Conservation (phyloP, 2,329 filamentous ascomycete species). For the Colletotrichum sp. region DNA sequence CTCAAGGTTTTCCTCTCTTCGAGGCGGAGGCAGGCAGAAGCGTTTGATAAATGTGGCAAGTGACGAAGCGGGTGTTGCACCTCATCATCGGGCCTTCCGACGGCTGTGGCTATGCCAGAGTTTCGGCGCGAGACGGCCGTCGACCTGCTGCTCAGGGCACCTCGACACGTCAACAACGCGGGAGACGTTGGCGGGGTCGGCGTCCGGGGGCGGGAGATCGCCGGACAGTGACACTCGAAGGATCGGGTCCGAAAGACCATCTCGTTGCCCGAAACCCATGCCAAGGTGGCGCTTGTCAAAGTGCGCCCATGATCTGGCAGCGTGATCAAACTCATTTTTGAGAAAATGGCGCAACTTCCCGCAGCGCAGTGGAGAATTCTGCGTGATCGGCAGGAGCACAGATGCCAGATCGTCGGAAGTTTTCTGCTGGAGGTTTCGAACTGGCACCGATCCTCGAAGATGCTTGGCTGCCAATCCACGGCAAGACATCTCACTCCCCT, state of each 20-base stretch:
- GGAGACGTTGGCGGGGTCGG: background rate
- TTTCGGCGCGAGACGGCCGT: background rate
- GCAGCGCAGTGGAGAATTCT: background rate
- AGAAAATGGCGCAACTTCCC: background rate
- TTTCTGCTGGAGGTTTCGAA: background rate
- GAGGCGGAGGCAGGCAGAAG: background rate
- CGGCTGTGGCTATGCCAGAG: background rate
- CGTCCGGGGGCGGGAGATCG: background rate
- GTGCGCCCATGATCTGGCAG: background rate
- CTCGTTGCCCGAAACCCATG: background rate
- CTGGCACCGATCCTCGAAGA: background rate
- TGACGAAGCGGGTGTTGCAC: background rate
- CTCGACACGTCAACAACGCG: background rate
- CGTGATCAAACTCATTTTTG: constrained; percentile 1
- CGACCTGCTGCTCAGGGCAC: background rate
- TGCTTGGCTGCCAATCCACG: background rate
- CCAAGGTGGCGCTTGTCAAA: constrained; percentile 10
- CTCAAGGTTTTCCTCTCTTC: background rate
- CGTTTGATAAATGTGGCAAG: background rate
- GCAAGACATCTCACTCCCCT: background rate
- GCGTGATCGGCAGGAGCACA: background rate
- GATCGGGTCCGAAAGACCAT: background rate
- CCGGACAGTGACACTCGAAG: background rate
- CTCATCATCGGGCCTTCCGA: background rate
- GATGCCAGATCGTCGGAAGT: background rate